Evolutionary conservation across 2,329 filamentous ascomycete genomes (phyloP).

Genomic region (Sordariomycetes sp.): DNA sequence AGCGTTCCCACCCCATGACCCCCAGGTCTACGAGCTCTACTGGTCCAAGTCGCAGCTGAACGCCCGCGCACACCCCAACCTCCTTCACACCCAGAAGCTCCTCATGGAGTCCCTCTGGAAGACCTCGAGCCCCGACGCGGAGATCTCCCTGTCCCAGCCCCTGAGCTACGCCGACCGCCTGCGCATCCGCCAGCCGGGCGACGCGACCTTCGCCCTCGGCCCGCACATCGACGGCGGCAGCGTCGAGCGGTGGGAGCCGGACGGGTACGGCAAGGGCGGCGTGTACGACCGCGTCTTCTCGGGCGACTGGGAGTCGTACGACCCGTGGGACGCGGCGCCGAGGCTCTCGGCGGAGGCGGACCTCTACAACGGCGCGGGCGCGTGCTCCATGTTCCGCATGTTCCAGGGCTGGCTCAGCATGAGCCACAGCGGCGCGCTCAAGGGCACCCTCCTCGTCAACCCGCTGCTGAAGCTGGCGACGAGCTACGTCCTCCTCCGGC

Average conservation of each 20-base stretch:
- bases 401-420: constrained; percentile 86
- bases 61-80: constrained; percentile 54
- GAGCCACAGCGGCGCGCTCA: constrained; percentile 56
- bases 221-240: constrained; percentile 63
- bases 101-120: constrained; percentile 59
- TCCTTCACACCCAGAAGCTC: constrained; percentile 49
- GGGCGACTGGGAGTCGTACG: constrained; percentile 65
- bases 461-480: constrained; percentile 67
- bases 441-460: constrained; percentile 65
- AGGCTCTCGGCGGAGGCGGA: constrained; percentile 61
- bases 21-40: constrained; percentile 67
- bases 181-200: constrained; percentile 61
- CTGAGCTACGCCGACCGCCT: constrained; percentile 61
- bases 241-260: constrained; percentile 63
- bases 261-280: constrained; percentile 53
- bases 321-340: constrained; percentile 68
- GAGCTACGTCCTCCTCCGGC: constrained; percentile 70
- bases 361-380: constrained; percentile 70
- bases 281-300: constrained; percentile 66
- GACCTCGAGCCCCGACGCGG: constrained; percentile 32
- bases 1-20: constrained; percentile 57
- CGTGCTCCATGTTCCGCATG: constrained; percentile 77
- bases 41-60: constrained; percentile 60
- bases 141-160: constrained; percentile 41
- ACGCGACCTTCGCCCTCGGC: constrained; percentile 28